Evolutionary conservation across 495 filamentous ascomycete genomes (phyloP).

Genomic region (Xylaria nigripes): DNA sequence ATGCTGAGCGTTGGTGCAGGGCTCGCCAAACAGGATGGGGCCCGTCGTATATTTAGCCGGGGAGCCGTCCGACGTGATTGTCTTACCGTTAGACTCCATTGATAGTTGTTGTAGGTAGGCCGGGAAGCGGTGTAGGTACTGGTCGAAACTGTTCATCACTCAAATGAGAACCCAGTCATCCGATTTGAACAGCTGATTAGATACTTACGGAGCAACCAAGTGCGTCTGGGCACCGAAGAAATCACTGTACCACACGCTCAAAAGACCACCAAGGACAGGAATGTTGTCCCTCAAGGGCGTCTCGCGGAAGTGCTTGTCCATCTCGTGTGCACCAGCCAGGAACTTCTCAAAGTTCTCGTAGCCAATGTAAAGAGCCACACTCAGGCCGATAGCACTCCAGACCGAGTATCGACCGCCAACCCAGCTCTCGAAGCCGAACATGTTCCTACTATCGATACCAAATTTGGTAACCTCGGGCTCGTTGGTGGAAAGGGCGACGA

Average conservation of each 20-base stretch:
- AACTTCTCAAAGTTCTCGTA: constrained; percentile 97
- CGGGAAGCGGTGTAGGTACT: constrained; percentile 97
- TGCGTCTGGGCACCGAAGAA: constrained; percentile 98
- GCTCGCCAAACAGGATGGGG: constrained; percentile 92
- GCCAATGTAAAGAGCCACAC: constrained; percentile 87
- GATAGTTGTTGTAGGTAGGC: constrained; percentile 98
- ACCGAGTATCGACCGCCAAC: constrained; percentile 97
- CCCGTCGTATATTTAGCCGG: constrained; percentile 95
- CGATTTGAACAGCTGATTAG: neutral
- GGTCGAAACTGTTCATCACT: constrained; percentile 61
- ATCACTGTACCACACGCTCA: constrained; percentile 98
- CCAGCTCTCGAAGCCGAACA: constrained; percentile 98
- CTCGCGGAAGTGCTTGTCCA: constrained; percentile 96
- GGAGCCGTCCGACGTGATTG: constrained; percentile 80
- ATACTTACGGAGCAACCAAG: constrained; percentile 74
- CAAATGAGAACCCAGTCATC: constrained; percentile 13
- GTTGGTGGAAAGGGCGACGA: constrained; percentile 96
- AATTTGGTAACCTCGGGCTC: constrained; percentile 93
- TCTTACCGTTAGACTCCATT: constrained; percentile 99
- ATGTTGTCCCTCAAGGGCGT: constrained; percentile 93
- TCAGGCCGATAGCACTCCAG: constrained; percentile 96
- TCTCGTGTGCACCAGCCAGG: constrained; percentile 87
- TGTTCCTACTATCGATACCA: constrained; percentile 94
- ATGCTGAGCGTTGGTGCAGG: constrained; percentile 98
- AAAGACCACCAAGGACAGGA: constrained; percentile 78